phyloP scores from a whole-genome alignment of 1,284 basidiomycete genomes.

The Amylostereum chailletii region DNA sequence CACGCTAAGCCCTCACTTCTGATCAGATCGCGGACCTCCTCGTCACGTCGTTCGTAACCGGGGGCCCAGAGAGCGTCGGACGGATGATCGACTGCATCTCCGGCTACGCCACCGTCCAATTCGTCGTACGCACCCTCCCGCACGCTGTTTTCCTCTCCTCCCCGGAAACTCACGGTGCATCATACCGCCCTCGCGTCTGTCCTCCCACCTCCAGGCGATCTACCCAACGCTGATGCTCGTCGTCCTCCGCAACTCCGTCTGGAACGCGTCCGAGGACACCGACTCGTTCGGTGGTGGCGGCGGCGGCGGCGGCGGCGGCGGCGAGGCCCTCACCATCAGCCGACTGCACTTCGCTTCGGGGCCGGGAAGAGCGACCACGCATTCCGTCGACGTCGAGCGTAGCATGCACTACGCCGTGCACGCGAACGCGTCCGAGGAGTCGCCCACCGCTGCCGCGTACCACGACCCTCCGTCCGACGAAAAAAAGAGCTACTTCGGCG shows the following conservation, averaged over 20 bases:
- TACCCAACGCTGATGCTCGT: slow-evolving; percentile 11
- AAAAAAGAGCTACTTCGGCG: too few relatives aligned
- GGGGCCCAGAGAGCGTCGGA: slow-evolving; percentile 6
- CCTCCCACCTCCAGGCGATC: slow-evolving; percentile 9
- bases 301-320: too few relatives aligned
- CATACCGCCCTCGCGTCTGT: neutral
- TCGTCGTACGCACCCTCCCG: slow-evolving; percentile 5
- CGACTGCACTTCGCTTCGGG: too few relatives aligned
- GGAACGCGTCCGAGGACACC: slow-evolving; percentile 4
- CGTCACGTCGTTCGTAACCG: slow-evolving; percentile 7
- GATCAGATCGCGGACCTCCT: slow-evolving; percentile 6
- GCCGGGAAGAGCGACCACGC: too few relatives aligned
- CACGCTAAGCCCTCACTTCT: neutral
- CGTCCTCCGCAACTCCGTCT: slow-evolving; percentile 8
- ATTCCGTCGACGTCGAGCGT: too few relatives aligned
- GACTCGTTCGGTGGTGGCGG: too few relatives aligned
- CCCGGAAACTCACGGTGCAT: neutral
- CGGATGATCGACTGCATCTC: slow-evolving; percentile 11
- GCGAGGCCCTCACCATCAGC: too few relatives aligned
- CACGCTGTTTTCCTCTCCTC: neutral
- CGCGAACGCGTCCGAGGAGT: too few relatives aligned
- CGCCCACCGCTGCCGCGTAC: too few relatives aligned
- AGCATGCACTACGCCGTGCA: too few relatives aligned
- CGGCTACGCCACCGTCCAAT: slow-evolving; percentile 8
- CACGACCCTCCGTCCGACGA: too few relatives aligned